phyloP scores from a whole-genome alignment of 352 stramenopile species.

The Nothophytophthora sp. region DNA sequence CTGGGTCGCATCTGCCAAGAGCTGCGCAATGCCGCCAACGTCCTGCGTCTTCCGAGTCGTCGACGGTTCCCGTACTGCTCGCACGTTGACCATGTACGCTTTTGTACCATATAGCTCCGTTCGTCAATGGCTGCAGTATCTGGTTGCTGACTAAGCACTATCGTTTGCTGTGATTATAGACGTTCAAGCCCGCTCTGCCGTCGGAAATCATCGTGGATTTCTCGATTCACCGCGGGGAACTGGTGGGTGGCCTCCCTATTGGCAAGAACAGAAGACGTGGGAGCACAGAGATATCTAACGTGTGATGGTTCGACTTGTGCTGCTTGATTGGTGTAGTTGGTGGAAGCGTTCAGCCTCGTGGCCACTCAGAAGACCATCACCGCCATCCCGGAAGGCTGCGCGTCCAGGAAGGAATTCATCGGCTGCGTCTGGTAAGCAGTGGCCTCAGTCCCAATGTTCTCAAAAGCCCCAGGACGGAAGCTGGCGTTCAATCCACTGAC shows the following conservation, averaged over 20 bases:
- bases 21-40: slow-evolving; percentile 68
- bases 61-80: slow-evolving; percentile 82
- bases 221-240: slow-evolving; percentile 76
- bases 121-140: no score
- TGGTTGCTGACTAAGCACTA: neutral
- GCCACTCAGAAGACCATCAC: slow-evolving; percentile 55
- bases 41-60: slow-evolving; percentile 70
- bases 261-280: no score
- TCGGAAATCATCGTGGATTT: slow-evolving; percentile 82
- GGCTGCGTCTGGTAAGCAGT: slow-evolving; percentile 71
- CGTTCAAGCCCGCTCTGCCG: slow-evolving; percentile 74
- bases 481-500: neutral
- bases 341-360: slow-evolving; percentile 73
- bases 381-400: slow-evolving; percentile 59
- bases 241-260: no score
- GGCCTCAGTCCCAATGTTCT: no score
- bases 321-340: no score
- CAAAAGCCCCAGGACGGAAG: neutral
- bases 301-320: no score
- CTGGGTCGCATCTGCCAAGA: slow-evolving; percentile 59
- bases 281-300: no score
- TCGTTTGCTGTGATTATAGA: slow-evolving; percentile 26
- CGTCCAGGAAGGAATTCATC: slow-evolving; percentile 80
- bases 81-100: slow-evolving; percentile 75
- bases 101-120: no score